phyloP scores from a whole-genome alignment of 768 basidiomycete species.

The Daedaleopsis sinensis region DNA sequence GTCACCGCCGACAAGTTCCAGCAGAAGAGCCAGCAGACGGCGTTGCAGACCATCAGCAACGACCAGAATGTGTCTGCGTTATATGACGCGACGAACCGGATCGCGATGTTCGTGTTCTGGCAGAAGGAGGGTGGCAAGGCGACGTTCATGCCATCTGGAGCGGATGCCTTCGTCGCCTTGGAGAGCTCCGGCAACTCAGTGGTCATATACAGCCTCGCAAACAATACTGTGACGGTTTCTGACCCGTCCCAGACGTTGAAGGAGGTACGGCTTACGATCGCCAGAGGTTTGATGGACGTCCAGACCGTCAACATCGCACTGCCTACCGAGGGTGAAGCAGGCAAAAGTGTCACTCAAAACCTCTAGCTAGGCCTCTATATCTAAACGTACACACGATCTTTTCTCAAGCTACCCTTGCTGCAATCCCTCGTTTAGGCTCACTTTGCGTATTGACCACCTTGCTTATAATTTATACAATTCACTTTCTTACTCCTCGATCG shows the following conservation, averaged over 20 bases:
- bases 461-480: neutral
- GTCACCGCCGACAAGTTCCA: conserved; percentile 42
- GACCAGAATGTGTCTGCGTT: conserved; percentile 52
- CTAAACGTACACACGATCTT: conserved; percentile 1
- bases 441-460: neutral
- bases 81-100: conserved; percentile 44
- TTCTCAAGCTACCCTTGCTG: neutral
- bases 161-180: conserved; percentile 36
- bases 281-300: conserved; percentile 21
- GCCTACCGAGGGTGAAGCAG: conserved; percentile 50
- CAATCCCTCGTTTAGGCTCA: neutral
- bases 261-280: conserved; percentile 41
- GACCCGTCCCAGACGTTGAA: conserved; percentile 64
- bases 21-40: conserved; percentile 36
- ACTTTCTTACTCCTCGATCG: neutral
- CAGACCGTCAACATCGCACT: conserved; percentile 40
- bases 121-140: conserved; percentile 46
- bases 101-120: conserved; percentile 62
- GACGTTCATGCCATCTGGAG: conserved; percentile 34
- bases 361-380: too few species aligned
- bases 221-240: conserved; percentile 54
- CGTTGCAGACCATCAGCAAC: conserved; percentile 46
- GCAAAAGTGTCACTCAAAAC: conserved; percentile 46
- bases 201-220: conserved; percentile 45
- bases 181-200: conserved; percentile 44